These are phyloP conservation scores for Fusarium verticillioides DNA, from an alignment of 2,329 filamentous ascomycete species.

Conservation along the genomic window DNA sequence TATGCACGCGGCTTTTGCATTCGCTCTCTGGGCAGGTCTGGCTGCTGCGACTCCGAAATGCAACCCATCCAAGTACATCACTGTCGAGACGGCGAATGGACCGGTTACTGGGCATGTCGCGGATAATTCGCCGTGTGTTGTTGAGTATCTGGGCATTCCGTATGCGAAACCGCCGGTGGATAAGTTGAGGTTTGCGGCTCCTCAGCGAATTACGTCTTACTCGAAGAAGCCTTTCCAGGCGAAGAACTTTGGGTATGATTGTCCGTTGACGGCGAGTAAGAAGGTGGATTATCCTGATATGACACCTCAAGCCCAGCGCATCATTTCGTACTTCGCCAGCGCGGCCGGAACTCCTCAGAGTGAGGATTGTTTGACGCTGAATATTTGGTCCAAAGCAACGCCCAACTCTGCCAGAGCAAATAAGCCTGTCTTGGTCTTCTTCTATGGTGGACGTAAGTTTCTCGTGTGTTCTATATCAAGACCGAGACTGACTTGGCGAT, in stretches of 20 bases:
- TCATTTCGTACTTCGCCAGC: conserved; percentile 38
- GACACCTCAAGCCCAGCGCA: conserved; percentile 34
- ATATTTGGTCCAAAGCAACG: conserved; percentile 38
- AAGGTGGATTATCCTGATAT: conserved; percentile 32
- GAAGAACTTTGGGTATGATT: conserved; percentile 29
- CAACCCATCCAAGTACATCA: conserved; percentile 29
- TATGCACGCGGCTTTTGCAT: conserved; percentile 6
- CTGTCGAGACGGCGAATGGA: conserved; percentile 49
- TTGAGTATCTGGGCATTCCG: conserved; percentile 55
- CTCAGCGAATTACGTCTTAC: conserved; percentile 41
- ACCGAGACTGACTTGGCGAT: neutral
- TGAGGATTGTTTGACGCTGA: conserved; percentile 39
- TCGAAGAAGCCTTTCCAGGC: conserved; percentile 17
- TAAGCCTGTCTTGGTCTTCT: conserved; percentile 40
- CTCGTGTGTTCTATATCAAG: neutral
- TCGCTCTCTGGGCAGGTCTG: conserved; percentile 17
- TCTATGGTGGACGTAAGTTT: conserved; percentile 35
- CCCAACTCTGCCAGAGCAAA: conserved; percentile 19
- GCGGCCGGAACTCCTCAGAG: conserved; percentile 30
- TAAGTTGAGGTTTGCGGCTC: conserved; percentile 51
- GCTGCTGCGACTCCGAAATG: conserved; percentile 23
- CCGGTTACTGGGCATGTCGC: conserved; percentile 49
- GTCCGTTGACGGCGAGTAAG: conserved; percentile 31
- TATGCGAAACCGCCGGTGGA: conserved; percentile 53
- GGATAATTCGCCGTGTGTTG: conserved; percentile 45